Conservation (phyloP, 768 basidiomycete species). For the Amanita pallidorosea region DNA sequence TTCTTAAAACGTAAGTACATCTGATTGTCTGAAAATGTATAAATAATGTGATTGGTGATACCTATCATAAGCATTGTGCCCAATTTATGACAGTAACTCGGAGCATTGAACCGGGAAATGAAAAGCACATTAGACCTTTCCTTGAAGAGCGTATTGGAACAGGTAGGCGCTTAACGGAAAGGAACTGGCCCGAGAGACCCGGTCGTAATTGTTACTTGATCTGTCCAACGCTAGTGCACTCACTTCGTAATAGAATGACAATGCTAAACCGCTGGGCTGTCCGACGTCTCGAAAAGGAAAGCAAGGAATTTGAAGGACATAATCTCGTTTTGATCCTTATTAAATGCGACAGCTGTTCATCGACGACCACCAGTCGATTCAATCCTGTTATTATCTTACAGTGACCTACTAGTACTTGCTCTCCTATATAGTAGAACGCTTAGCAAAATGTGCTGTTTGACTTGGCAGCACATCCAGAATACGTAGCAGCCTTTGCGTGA, state of each 20-base stretch:
- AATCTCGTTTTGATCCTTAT: constrained; percentile 21
- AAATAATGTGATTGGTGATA: neutral
- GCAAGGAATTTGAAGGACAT: constrained; percentile 18
- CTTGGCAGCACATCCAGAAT: constrained; percentile 23
- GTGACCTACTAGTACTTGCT: neutral
- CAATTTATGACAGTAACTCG: constrained; percentile 8
- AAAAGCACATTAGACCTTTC: constrained; percentile 16
- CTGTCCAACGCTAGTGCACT: neutral
- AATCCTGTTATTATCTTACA: neutral
- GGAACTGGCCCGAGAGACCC: constrained; percentile 20
- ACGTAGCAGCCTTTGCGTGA: constrained; percentile 24
- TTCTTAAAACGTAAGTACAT: constrained; percentile 12
- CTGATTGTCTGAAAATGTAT: neutral
- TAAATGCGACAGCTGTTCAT: constrained; percentile 28
- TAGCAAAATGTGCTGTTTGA: constrained; percentile 23
- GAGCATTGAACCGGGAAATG: constrained; percentile 7
- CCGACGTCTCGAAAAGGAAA: constrained; percentile 23
- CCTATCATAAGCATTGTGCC: constrained; percentile 9
- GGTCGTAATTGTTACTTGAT: constrained; percentile 9
- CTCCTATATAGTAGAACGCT: constrained; percentile 19
- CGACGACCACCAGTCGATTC: constrained; percentile 24
- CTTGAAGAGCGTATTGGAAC: constrained; percentile 15
- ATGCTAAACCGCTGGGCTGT: constrained; percentile 35
- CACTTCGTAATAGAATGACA: constrained; percentile 26
- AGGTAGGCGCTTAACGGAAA: constrained; percentile 14